Percentiles rank a stretch among this genome's conserved stretches.
phyloP scores from a whole-genome alignment of 176 grass and related monocot genomes.

The Phyllostachys edulis region DNA sequence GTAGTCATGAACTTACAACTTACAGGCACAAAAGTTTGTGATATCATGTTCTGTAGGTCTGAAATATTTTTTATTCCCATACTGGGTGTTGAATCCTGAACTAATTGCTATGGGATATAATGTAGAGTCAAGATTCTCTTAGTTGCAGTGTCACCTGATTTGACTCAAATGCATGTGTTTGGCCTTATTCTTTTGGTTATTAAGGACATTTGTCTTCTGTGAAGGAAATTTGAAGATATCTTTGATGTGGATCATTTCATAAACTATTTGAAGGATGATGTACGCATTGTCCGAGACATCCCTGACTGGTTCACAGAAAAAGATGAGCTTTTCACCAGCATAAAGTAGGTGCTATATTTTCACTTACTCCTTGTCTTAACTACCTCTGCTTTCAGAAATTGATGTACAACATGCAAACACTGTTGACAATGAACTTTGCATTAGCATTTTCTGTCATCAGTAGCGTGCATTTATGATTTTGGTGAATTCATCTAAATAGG shows the following conservation, averaged over 20 bases:
- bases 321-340: slow-evolving; percentile 81
- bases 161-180: neutral
- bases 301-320: slow-evolving; percentile 84
- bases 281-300: slow-evolving; percentile 68
- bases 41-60: neutral
- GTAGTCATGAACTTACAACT: neutral
- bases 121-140: neutral
- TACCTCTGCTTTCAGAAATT: neutral
- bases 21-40: neutral
- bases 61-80: slow-evolving; percentile 9
- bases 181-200: neutral
- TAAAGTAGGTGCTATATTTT: slow-evolving; percentile 42
- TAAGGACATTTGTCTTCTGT: slow-evolving; percentile 21
- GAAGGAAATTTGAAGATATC: slow-evolving; percentile 78
- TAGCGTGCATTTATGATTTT: neutral
- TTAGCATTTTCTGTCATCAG: neutral
- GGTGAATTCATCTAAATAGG: neutral
- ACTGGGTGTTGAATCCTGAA: neutral
- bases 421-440: neutral
- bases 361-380: neutral
- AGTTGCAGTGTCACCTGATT: neutral
- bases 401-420: neutral
- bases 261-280: slow-evolving; percentile 85
- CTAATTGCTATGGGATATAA: neutral
- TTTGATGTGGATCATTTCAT: slow-evolving; percentile 86